Evolutionary conservation across 768 basidiomycete genomes (phyloP), one percentile per base, ranked within the genome.

Genomic region (Panaeolus cyanescens): DNA sequence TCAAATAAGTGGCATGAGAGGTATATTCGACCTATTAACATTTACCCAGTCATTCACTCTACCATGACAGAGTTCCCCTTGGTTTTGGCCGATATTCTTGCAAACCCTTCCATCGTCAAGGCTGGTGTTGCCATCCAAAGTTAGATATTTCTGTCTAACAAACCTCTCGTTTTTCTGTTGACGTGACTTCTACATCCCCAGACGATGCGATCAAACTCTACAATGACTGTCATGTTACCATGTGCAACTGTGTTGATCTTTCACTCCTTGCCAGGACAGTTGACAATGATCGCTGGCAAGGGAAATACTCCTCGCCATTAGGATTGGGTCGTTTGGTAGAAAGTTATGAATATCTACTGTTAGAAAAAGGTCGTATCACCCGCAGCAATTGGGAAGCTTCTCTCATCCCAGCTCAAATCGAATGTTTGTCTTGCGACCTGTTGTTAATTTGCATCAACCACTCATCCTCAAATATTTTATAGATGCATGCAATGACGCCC

Each of bases 401-500:
- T 17, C 76, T 93, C 9, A 74, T 71, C 40, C 17, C 54, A 4
- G 54, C 61, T 5, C 88, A 91, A 71, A 79, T 79, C 62, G 80
- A 85, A 66, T 39, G 31, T 54, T 37, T 55, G n/a, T 62, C 32
- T 55, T 55, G 22, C 53, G 30, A 9, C 34, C 40, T 50, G 58
- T 58, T 60, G 17, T 40, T 39, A 54, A 58, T 40, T 25, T n/a
- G 55, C 50, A 55, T 58, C 58, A 9, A 58, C 56, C 56, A 59
- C 32, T 63, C 9, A 64, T 63, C 60, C 66, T 30, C 57, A 61
- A 50, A 10, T 25, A 63, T 33, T 19, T 39, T 20, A 25, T 63
- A 89, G 91, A 92, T 73, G 92, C 89, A 3, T 83, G 80, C 32
- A 88, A 90, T 68, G 92, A 93, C 65, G 86, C 87, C 1, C 85